phyloP scores from a whole-genome alignment of 345 rosid species.

The Lepidium sativum region DNA sequence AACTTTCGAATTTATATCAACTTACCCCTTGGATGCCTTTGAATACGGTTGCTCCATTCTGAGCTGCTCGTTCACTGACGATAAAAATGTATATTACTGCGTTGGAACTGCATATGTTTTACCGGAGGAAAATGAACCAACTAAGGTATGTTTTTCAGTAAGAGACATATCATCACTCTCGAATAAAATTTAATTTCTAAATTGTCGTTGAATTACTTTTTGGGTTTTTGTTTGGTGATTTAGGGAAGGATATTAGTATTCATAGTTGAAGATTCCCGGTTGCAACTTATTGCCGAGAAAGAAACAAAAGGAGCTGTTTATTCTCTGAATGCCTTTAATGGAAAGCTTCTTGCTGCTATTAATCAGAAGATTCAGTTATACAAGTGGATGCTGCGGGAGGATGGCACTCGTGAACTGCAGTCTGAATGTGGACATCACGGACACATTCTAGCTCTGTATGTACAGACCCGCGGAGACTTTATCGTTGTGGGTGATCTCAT shows the following conservation, averaged over 20 bases:
- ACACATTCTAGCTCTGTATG: conserved; percentile 90
- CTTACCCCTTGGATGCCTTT: conserved; percentile 74
- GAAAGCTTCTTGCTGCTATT: conserved; percentile 88
- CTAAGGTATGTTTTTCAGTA: conserved; percentile 47
- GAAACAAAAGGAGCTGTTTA: conserved; percentile 98
- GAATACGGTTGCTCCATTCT: conserved; percentile 91
- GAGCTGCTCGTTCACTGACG: conserved; percentile 89
- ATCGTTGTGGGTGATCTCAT: conserved; percentile 96
- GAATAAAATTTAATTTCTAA: background rate
- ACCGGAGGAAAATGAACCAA: conserved; percentile 94
- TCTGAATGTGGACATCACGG: conserved; percentile 97
- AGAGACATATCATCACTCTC: background rate
- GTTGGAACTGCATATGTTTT: conserved; percentile 96
- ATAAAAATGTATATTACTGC: conserved; percentile 77
- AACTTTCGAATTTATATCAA: conserved; percentile 75
- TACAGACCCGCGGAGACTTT: conserved; percentile 95
- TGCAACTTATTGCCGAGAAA: conserved; percentile 89
- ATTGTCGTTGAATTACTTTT: background rate
- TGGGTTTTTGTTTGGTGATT: background rate
- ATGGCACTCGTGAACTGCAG: conserved; percentile 82
- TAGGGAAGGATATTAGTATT: conserved; percentile 93
- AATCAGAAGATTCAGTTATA: conserved; percentile 93
- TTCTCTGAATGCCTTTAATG: conserved; percentile 85
- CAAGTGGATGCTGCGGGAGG: conserved; percentile 95
- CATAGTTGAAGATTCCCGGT: conserved; percentile 74